These are phyloP conservation scores for Bipolaris victoriae DNA, from an alignment of 2,329 filamentous ascomycete genomes.

Conservation along the genomic window DNA sequence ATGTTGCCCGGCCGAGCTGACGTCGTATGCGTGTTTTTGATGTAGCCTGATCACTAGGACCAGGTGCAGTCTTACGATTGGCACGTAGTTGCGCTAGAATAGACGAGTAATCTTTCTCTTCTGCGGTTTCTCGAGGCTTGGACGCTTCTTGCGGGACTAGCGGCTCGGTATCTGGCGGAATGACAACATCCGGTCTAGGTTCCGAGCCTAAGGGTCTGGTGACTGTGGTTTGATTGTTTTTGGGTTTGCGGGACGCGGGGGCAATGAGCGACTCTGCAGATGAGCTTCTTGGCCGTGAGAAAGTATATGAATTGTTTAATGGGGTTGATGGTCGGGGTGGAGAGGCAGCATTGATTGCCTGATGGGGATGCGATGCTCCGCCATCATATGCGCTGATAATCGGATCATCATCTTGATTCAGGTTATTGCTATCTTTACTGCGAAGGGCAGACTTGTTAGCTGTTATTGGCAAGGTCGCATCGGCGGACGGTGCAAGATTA, in stretches of 20 bases:
- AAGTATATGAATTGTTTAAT: constrained; percentile 28
- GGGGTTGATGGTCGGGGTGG: constrained; percentile 40
- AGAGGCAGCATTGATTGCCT: constrained; percentile 40
- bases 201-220: constrained; percentile 28
- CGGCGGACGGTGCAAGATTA: constrained; percentile 32
- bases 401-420: constrained; percentile 16
- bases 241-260: constrained; percentile 21
- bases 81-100: constrained; percentile 42
- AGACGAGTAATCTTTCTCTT: constrained; percentile 41
- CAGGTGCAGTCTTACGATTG: constrained; percentile 34
- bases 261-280: constrained; percentile 30
- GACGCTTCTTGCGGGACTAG: constrained; percentile 12
- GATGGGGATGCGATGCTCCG: constrained; percentile 32
- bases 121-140: constrained; percentile 19
- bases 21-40: constrained; percentile 30
- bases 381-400: constrained; percentile 28
- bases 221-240: constrained; percentile 18
- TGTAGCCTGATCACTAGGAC: constrained; percentile 27
- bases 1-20: constrained; percentile 43
- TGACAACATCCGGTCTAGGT: constrained; percentile 24
- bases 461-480: constrained; percentile 28
- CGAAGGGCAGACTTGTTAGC: constrained; percentile 23
- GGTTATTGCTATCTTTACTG: constrained; percentile 17
- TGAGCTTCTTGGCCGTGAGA: constrained; percentile 24
- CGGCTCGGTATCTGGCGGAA: constrained; percentile 27